Evolutionary conservation across 345 rosid species (phyloP).

Genomic region (Carallia brachiata): DNA sequence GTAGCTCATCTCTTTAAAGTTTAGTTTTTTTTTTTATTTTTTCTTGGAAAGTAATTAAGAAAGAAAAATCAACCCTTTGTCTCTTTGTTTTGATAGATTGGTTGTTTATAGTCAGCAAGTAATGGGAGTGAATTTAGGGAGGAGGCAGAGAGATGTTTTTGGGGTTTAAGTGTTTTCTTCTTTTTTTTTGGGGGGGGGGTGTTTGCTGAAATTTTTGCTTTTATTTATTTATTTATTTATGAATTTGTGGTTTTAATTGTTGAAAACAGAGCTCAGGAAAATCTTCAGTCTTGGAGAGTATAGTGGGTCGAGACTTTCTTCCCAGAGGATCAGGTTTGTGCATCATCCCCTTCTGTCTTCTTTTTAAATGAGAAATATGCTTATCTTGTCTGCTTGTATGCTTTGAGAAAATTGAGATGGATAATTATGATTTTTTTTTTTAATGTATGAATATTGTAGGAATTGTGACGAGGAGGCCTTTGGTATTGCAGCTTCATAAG

Average conservation of each 20-base stretch:
- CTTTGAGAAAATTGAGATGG: not conserved
- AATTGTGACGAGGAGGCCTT: constrained; percentile 53
- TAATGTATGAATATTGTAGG: constrained; percentile 40
- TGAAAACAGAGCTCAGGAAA: constrained; percentile 83
- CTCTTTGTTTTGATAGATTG: too few species aligned
- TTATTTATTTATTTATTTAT: not conserved
- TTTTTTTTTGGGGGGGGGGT: too few species aligned
- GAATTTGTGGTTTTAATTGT: not conserved
- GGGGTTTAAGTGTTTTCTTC: too few species aligned
- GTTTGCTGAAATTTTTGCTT: not conserved
- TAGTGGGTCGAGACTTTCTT: constrained; percentile 93
- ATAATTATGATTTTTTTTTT: not conserved
- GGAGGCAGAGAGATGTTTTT: too few species aligned
- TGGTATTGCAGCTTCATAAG: constrained; percentile 45
- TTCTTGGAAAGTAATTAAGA: not conserved
- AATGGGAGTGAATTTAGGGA: too few species aligned
- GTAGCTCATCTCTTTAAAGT: not conserved
- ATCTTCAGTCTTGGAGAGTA: constrained; percentile 96
- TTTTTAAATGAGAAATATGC: not conserved
- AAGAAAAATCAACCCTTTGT: not conserved
- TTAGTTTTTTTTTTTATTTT: not conserved
- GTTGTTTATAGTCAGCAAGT: too few species aligned
- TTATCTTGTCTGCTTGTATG: not conserved
- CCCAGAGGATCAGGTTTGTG: constrained; percentile 93
- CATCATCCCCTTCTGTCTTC: not conserved